phyloP scores from a whole-genome alignment of 2,329 filamentous ascomycete genomes.

The Hirsutella minnesotensis region DNA sequence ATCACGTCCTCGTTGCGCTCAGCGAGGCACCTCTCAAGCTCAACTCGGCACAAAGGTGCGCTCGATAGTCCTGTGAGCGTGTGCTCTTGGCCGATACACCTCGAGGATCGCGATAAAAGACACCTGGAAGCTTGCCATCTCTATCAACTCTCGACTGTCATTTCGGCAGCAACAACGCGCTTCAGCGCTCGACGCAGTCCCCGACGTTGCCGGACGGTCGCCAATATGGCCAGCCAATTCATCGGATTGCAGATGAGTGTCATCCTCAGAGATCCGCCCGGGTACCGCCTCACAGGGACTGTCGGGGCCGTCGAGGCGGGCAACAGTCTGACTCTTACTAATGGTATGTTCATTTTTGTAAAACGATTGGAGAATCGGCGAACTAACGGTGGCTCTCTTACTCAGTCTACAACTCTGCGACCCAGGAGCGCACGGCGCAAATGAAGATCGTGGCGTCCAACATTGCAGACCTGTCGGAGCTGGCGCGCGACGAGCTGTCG shows the following conservation, averaged over 20 bases:
- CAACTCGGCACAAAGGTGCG: too few relatives aligned
- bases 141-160: too few relatives aligned
- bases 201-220: neutral
- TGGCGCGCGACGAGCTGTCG: constrained; percentile 16
- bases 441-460: constrained; percentile 35
- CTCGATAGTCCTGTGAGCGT: too few relatives aligned
- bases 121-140: too few relatives aligned
- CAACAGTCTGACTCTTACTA: constrained; percentile 54
- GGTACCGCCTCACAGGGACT: constrained; percentile 54
- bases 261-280: constrained; percentile 53
- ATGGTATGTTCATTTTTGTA: constrained; percentile 42
- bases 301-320: constrained; percentile 58
- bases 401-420: constrained; percentile 26
- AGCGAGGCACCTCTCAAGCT: too few relatives aligned
- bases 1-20: too few relatives aligned
- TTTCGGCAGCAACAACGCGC: too few relatives aligned
- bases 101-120: too few relatives aligned
- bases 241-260: constrained; percentile 68
- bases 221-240: constrained; percentile 47
- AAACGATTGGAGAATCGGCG: too few relatives aligned
- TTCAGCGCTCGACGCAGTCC: neutral
- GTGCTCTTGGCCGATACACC: too few relatives aligned
- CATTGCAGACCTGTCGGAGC: constrained; percentile 32
- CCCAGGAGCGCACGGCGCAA: constrained; percentile 27
- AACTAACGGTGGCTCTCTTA: neutral